These are phyloP conservation scores for Gastrolobium bilobum DNA, from an alignment of 306 rosid species.

Conservation along the genomic window DNA sequence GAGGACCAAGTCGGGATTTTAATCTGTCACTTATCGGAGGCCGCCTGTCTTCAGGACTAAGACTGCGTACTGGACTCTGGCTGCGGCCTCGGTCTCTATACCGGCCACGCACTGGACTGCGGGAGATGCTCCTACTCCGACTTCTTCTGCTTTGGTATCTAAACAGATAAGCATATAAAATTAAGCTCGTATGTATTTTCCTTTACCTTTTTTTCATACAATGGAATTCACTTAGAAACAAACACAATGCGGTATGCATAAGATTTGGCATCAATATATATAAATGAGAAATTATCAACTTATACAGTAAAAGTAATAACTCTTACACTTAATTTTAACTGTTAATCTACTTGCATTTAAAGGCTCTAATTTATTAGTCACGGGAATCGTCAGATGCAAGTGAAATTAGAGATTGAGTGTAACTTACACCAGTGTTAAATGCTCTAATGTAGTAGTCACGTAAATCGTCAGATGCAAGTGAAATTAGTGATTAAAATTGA, in stretches of 20 bases:
- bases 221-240: not conserved
- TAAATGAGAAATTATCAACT: too few relatives aligned
- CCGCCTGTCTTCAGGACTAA: constrained; percentile 68
- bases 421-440: too few relatives aligned
- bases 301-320: too few relatives aligned
- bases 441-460: too few relatives aligned
- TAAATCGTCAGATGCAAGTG: too few relatives aligned
- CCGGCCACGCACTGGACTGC: constrained; percentile 79
- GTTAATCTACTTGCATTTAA: too few relatives aligned
- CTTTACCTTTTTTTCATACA: not conserved
- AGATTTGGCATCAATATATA: not conserved
- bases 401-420: too few relatives aligned
- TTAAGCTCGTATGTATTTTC: not conserved
- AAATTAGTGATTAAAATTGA: too few relatives aligned
- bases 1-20: constrained; percentile 91
- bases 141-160: constrained; percentile 78
- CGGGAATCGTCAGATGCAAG: too few relatives aligned
- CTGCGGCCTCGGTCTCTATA: constrained; percentile 59
- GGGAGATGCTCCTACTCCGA: constrained; percentile 77
- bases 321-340: too few relatives aligned
- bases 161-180: constrained; percentile 30
- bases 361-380: too few relatives aligned
- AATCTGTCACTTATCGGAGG: constrained; percentile 77
- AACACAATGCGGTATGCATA: not conserved
- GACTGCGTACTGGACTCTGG: constrained; percentile 67